Base-by-base conservation (phyloP, 2,329 filamentous ascomycete species). In the Ceratocystis colombiana region DNA sequence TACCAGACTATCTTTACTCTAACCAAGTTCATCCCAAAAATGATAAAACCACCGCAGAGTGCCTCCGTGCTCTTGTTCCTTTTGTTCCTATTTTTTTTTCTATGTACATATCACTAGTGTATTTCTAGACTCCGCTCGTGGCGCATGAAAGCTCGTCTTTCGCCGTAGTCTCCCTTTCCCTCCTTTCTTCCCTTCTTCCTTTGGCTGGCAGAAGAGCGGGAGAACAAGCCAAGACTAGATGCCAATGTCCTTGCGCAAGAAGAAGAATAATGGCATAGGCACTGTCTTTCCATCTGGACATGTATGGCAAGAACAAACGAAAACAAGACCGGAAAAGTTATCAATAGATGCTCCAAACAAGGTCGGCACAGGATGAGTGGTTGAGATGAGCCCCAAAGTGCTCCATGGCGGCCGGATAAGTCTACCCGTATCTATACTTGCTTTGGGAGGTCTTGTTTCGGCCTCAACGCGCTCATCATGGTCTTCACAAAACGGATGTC, bases 11-110 rank as follows among this genome's bases (percentile, higher is more conserved):
- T 41, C 37, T 41, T 41, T 41, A 15, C 37, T 41, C 37, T 41
- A 41, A 15, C 25, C 28, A 59, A 59, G 55, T 59, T 59, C 55
- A 33, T 59, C 55, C 55, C 55, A 59, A 59, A 59, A 59, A 17
- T 30, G 55, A 59, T 37, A 17, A 37, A 30, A 37, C 15, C 25
- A n/a, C 55, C 55, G 55, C 25, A 8, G 5, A n/a, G 55, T 37
- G n/a, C 25, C 28, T 4, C 7, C 25, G 48, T 22, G 48, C 48
- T 25, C 4, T 12, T 28, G 22, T 53, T 25, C 48, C 20, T 53
- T 53, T 15, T 28, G 25, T 28, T 25, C 55, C 33, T 37, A 5
- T 59, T 33, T 59, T n/a, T 33, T n/a, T 55, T 17, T 55, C 22
- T 12, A 5, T 28, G 20, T 59, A 20, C 55, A 17, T 37, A 7